Base-by-base conservation (phyloP, 2,329 filamentous ascomycete species). In the Talaromyces sp. region DNA sequence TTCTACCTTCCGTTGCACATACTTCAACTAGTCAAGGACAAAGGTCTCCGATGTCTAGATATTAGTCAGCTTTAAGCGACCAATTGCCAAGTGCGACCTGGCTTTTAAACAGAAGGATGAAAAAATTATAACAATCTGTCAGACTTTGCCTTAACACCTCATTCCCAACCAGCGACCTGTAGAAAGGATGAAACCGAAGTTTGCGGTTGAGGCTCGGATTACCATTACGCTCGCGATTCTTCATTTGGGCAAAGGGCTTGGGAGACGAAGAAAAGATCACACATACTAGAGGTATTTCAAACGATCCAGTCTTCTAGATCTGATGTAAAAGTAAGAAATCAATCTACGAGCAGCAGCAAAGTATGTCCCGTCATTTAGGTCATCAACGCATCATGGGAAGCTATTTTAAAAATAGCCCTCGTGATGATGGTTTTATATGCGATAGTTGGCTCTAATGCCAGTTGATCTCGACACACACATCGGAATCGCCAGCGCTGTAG, bases 401-500 rank as follows among this genome's bases (percentile, higher is more conserved):
- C 65, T 64, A 22, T 37, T 43, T 27, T 15, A 50, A 71, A 57
- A 52, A 35, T 68, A 79, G 77, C 76, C 77, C 78, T 92, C 89
- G 86, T 87, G 85, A 87, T 86, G 85, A 91, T 89, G 89, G 89
- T 92, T 92, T 92, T 92, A 89, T 82, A 89, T 87, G 86, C 85
- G 88, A 43, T 85, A 79, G 77, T 79, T 65, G 57, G 67, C 67
- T 67, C 64, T 67, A 69, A 70, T 64, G 68, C 73, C 74, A 67
- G 73, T 84, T 82, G 73, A 80, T 92, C 89, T 91, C 81, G 89
- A 90, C 89, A 80, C 83, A 85, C 85, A 78, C 85, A 86, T 86
- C 86, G 86, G 86, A 90, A 83, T 89, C 86, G 84, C 83, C 87
- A 89, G 85, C 83, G 83, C 84, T 86, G 84, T 87, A 72, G 81